Base-by-base conservation (phyloP, 345 rosid genomes). In the Streptanthus diversifolius region DNA sequence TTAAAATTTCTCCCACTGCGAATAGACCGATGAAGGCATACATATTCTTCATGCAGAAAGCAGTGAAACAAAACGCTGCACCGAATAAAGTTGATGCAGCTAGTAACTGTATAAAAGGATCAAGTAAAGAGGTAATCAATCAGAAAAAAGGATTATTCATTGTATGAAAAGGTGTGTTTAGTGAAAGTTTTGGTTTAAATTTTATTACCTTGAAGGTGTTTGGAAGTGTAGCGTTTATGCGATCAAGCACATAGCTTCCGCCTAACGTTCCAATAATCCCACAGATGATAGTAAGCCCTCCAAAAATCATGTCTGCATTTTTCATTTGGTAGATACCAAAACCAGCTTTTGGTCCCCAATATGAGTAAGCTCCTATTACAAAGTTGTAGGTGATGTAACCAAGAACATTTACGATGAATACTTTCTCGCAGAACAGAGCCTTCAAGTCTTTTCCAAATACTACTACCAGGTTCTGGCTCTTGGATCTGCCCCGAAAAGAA, bases 321-420 rank as follows among this genome's bases (percentile, higher is more conserved):
- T 49, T 79, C 99, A 95, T 92, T 44, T 92, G 81, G 80, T 95
- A 95, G 65, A 95, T 95, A 64, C 85, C 90, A 71, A 85, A 84
- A 63, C 97, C 99, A 63, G 98, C 99, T 83, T 95, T 95, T 30
- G 98, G 99, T 5, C 97, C 98, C 99, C 99, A 95, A 65, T 90
- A 95, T 5, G 99, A 90, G 83, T 95, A 95, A 53, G 99, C 98
- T 67, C 98, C 98, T 29, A 92, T 82, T 22, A 95, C 98, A 69
- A 95, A 95, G 81, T 86, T 95, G 90, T 95, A 95, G 2, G 89
- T 76, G 45, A 90, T 77, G 80, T 95, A 95, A 51, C 99, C 98
- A 14, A 90, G 83, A 73, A 95, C 97, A 63, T 90, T 95, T n/a
- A 88, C 84, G 19, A 95, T 78, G 60, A 71, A 95, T 68, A 90